Percentiles rank a stretch among this genome's conserved stretches.
phyloP scores from a whole-genome alignment of 1,284 basidiomycete species.

The Rhodotorula sp. region DNA sequence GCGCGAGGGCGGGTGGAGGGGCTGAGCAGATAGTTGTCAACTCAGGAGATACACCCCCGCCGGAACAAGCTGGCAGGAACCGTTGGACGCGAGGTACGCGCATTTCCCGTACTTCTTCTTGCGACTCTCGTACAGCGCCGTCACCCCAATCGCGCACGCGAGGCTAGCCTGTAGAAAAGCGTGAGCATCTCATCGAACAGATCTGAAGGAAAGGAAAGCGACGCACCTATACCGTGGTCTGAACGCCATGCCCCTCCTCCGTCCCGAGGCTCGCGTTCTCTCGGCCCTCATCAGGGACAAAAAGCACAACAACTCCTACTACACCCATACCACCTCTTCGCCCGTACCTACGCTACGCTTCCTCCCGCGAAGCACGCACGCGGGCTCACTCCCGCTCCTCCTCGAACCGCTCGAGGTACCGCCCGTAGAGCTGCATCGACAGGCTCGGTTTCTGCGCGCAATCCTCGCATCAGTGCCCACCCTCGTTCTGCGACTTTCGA shows the following conservation, averaged over 20 bases:
- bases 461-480: not conserved
- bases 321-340: not conserved
- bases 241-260: no score
- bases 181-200: no score
- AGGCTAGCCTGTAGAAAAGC: no score
- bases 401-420: slow-evolving; percentile 38
- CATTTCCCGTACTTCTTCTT: no score
- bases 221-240: not conserved
- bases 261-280: no score
- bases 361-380: not conserved
- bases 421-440: slow-evolving; percentile 36
- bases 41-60: no score
- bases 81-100: no score
- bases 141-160: no score
- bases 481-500: not conserved
- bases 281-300: not conserved
- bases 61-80: no score
- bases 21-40: no score
- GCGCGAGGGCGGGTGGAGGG: no score
- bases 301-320: not conserved
- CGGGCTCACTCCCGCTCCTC: slow-evolving; percentile 12
- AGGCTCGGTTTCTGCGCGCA: slow-evolving; percentile 30
- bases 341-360: not conserved
- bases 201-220: not conserved
- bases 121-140: no score